phyloP scores from a whole-genome alignment of 306 rosid genomes.

The Pueraria montana region DNA sequence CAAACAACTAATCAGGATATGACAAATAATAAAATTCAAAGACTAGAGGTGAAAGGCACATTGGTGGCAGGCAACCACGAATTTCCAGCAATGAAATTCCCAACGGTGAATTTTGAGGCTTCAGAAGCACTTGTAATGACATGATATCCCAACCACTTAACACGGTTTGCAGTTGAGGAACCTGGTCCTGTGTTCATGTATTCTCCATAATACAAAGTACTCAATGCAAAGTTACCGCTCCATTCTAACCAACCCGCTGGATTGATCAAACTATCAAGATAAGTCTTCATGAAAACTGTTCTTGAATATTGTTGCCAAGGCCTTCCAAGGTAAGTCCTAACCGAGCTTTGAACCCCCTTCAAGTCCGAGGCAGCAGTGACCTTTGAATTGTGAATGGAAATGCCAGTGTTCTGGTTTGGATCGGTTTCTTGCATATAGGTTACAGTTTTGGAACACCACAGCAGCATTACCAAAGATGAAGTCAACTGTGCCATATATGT shows the following conservation, averaged over 20 bases:
- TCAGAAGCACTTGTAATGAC: slow-evolving; percentile 7
- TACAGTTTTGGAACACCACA: slow-evolving; percentile 70
- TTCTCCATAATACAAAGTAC: no score
- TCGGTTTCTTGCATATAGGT: slow-evolving; percentile 62
- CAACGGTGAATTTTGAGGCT: slow-evolving; percentile 22
- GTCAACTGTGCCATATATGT: no score
- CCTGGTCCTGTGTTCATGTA: no score
- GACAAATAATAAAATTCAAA: not conserved
- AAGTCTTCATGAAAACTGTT: no score
- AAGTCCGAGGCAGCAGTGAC: slow-evolving; percentile 59
- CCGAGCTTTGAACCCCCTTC: slow-evolving; percentile 28
- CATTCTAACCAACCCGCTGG: no score
- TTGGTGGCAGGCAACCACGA: not conserved
- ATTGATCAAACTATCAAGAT: no score
- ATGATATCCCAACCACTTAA: slow-evolving; percentile 27
- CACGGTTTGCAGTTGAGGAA: not conserved
- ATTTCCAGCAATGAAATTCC: slow-evolving; percentile 5
- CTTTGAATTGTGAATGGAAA: slow-evolving; percentile 63
- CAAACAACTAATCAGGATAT: not conserved
- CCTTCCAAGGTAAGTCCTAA: slow-evolving; percentile 68
- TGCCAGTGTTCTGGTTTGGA: slow-evolving; percentile 75
- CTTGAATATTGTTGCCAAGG: slow-evolving; percentile 71
- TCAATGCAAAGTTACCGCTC: no score
- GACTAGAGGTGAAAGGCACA: slow-evolving; percentile 2
- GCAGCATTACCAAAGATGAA: slow-evolving; percentile 52